Evolutionary conservation across 768 basidiomycete species (phyloP), one percentile per base, ranked within the genome.

Genomic region (Russula vinacea): DNA sequence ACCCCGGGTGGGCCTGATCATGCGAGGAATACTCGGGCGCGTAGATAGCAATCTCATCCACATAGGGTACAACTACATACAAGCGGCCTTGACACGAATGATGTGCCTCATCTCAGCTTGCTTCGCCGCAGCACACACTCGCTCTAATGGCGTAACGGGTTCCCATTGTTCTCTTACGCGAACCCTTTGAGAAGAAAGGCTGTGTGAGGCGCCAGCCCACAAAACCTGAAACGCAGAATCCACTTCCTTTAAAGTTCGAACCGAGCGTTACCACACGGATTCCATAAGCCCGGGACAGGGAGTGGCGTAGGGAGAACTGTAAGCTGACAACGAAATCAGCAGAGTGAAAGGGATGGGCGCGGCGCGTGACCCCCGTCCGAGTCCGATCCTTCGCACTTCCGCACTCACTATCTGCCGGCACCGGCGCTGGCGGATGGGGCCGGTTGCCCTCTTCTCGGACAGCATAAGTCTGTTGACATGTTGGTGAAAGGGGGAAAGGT

Each of bases 1-100:
- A 56, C 33, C 55, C 51, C 40, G 64, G 58, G 17, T 67, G 65
- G 62, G 24, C 58, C 19, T 60, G 50, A n/a, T 53, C n/a, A n/a
- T n/a, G n/a, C n/a, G 29, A 29, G 29, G 58, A 26, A 26, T 47
- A 32, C 47, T 32, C 40, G 60, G 50, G 56, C 60, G 56, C 33
- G 62, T 56, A 58, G 66, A 64, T 64, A 60, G 42, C 50, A 47
- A 47, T 47, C 9, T 22, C 4, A 5, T 47, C 45, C 22, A 13
- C 45, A 47, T 47, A 47, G 11, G 45, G 45, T 47, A 47, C 45
- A 47, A 47, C 19, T 40, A 6, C 17, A 32, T 19, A 32, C 14
- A n/a, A n/a, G 42, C 44, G 42, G 24, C 51, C 17, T 2, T 54
- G 47, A 54, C 62, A 51, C 17, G 16, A 17, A 22, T 54, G 45